phyloP scores from a whole-genome alignment of 345 rosid genomes.

The Moricandia arvensis region DNA sequence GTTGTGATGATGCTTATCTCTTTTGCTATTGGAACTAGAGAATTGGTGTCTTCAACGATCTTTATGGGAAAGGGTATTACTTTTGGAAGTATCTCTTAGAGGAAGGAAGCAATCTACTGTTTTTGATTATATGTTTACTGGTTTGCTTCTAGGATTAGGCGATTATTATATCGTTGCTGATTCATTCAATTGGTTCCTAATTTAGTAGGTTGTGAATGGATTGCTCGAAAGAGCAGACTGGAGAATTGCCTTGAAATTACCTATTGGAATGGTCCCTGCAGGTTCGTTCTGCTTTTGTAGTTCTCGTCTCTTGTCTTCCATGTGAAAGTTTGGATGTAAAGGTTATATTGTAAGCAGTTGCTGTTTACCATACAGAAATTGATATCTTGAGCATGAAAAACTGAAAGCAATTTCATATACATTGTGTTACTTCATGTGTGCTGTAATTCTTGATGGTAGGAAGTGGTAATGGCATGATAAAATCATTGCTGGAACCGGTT shows the following conservation, averaged over 20 bases:
- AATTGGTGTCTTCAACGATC: background rate
- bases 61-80: background rate
- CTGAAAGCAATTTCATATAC: background rate
- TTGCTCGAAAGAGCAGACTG: conserved; percentile 89
- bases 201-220: conserved; percentile 96
- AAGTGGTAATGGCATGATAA: conserved; percentile 92
- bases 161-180: too few relatives aligned
- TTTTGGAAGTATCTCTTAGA: conserved; percentile 3
- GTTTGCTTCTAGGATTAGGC: too few relatives aligned
- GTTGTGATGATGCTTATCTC: conserved; percentile 2
- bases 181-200: conserved; percentile 34
- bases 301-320: background rate
- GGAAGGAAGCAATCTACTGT: background rate
- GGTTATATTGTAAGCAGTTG: background rate
- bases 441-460: conserved; percentile 47
- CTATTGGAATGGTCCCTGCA: conserved; percentile 87
- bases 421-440: background rate
- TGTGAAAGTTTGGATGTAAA: background rate
- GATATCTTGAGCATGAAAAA: background rate
- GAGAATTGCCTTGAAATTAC: conserved; percentile 69
- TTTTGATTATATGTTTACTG: background rate
- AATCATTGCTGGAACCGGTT: conserved; percentile 72
- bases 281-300: conserved; percentile 44
- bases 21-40: background rate
- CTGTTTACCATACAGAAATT: too few relatives aligned